phyloP scores from a whole-genome alignment of 192 early-diverging fungal species.

The Backusella macrospora region DNA sequence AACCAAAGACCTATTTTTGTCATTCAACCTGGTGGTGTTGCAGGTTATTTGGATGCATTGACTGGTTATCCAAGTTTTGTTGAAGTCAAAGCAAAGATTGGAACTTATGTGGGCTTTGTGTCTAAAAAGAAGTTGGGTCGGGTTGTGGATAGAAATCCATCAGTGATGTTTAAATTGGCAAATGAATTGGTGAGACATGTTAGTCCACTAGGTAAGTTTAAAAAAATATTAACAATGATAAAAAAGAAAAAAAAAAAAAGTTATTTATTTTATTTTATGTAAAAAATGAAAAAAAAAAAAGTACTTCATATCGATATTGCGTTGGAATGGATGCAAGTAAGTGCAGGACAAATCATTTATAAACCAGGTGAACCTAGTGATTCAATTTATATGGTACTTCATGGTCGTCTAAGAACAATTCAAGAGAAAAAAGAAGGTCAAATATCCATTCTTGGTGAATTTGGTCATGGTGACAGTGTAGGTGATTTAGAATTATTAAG shows the following conservation, averaged over 20 bases:
- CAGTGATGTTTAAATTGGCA: slow-evolving; percentile 81
- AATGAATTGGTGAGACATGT: slow-evolving; percentile 81
- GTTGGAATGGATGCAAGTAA: slow-evolving; percentile 93
- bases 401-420: slow-evolving; percentile 90
- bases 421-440: slow-evolving; percentile 60
- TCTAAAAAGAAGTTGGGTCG: slow-evolving; percentile 83
- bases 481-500: slow-evolving; percentile 93
- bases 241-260: too few relatives aligned
- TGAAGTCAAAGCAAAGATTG: slow-evolving; percentile 78
- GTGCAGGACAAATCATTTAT: slow-evolving; percentile 90
- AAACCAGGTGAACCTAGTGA: slow-evolving; percentile 84
- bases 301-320: slow-evolving; percentile 81
- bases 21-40: slow-evolving; percentile 83
- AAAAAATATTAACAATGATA: too few relatives aligned
- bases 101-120: slow-evolving; percentile 84
- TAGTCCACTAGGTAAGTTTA: slow-evolving; percentile 75
- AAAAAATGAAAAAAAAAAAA: slow-evolving; percentile 2
- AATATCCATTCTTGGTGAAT: slow-evolving; percentile 86
- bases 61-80: slow-evolving; percentile 92
- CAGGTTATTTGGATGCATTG: slow-evolving; percentile 90
- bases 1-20: slow-evolving; percentile 61
- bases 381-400: slow-evolving; percentile 90
- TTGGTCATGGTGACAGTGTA: slow-evolving; percentile 92
- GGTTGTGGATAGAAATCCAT: slow-evolving; percentile 84
- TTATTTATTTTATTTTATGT: neutral